phyloP scores from a whole-genome alignment of 2,329 filamentous ascomycete species.

The Amauroascus niger region DNA sequence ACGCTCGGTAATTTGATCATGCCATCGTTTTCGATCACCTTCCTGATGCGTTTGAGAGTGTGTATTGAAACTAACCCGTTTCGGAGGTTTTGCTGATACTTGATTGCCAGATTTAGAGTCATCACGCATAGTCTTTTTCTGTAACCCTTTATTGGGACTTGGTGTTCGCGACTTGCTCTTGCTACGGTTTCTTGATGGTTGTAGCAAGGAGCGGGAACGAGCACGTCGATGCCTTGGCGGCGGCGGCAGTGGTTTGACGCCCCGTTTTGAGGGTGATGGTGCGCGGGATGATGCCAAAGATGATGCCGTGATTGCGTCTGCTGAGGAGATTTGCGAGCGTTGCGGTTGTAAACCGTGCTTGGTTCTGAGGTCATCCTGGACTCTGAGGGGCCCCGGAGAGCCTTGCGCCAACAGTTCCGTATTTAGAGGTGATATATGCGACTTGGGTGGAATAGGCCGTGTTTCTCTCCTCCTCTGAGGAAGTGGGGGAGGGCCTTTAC shows the following conservation, averaged over 20 bases:
- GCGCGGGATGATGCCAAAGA: constrained; percentile 38
- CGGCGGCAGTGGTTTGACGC: constrained; percentile 30
- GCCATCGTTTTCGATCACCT: constrained; percentile 40
- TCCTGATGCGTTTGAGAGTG: constrained; percentile 43
- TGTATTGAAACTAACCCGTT: constrained; percentile 32
- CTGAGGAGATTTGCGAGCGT: constrained; percentile 23
- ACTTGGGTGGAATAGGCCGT: constrained; percentile 3
- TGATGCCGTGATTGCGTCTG: constrained; percentile 39
- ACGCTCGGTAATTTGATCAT: constrained; percentile 35
- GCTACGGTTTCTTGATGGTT: constrained; percentile 25
- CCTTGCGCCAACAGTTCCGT: background rate
- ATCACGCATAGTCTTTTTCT: constrained; percentile 34
- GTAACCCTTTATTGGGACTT: constrained; percentile 32
- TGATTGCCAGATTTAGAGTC: constrained; percentile 31
- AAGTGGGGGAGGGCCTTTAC: background rate
- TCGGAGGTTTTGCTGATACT: constrained; percentile 18
- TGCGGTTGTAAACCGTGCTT: background rate
- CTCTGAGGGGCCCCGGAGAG: background rate
- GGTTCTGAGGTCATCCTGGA: background rate
- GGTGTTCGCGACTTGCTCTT: constrained; percentile 25
- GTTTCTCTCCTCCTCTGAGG: background rate
- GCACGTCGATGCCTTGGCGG: constrained; percentile 30
- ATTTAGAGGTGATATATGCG: background rate
- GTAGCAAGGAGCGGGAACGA: constrained; percentile 31
- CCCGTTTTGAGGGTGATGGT: constrained; percentile 30